A percentile compares a stretch with the other conserved stretches of the same genome.
These are phyloP conservation scores for Acephala macrosclerotiorum DNA, from an alignment of 2,329 filamentous ascomycete genomes.

Conservation along the genomic window DNA sequence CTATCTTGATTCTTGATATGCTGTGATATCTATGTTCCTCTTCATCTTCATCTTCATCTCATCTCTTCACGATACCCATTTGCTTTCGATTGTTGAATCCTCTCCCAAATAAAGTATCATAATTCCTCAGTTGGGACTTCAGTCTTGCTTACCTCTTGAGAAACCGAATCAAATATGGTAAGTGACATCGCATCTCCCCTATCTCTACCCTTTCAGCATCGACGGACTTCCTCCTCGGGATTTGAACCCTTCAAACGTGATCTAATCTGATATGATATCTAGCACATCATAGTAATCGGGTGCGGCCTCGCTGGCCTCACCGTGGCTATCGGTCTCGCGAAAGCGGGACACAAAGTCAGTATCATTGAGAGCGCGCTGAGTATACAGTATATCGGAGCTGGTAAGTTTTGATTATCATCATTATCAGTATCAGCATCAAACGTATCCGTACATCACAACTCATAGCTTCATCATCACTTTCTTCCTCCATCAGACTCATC, in stretches of 20 bases:
- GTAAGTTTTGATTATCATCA: conserved; percentile 12
- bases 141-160: too few relatives aligned
- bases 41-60: too few relatives aligned
- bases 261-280: not conserved
- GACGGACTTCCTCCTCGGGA: not conserved
- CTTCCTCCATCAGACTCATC: not conserved
- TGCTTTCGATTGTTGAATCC: too few relatives aligned
- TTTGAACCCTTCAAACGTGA: not conserved
- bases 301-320: conserved; percentile 33
- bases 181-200: not conserved
- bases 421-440: not conserved
- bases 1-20: not conserved
- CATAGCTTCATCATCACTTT: not conserved
- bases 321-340: conserved; percentile 28
- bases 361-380: conserved; percentile 30
- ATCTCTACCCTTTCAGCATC: not conserved
- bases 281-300: conserved; percentile 34
- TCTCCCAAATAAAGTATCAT: too few relatives aligned
- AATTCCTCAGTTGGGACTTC: too few relatives aligned
- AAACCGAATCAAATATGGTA: too few relatives aligned
- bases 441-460: not conserved
- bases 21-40: too few relatives aligned
- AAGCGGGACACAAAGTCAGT: conserved; percentile 26
- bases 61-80: too few relatives aligned
- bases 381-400: conserved; percentile 33